Conservation (phyloP, 2,329 filamentous ascomycete genomes). For the Venturia aucupariae region DNA sequence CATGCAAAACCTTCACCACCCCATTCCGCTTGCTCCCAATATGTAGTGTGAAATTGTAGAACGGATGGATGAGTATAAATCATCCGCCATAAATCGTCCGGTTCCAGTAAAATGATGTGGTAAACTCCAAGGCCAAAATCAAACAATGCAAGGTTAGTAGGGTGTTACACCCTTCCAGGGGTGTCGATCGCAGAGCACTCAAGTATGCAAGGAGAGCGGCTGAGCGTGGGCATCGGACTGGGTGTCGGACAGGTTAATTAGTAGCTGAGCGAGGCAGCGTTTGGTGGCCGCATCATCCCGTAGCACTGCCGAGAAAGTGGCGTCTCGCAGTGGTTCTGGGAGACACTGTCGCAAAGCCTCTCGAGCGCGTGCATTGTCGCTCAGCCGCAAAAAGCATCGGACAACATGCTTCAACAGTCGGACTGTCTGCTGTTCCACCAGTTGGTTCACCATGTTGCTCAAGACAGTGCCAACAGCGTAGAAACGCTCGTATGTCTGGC, state of each 20-base stretch:
- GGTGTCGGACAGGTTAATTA: slow-evolving; percentile 93
- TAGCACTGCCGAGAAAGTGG: slow-evolving; percentile 92
- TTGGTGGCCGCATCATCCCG: slow-evolving; percentile 97
- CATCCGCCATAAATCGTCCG: not conserved
- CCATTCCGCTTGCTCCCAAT: not conserved
- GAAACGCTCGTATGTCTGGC: slow-evolving; percentile 96
- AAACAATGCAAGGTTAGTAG: not conserved
- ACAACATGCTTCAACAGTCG: slow-evolving; percentile 95
- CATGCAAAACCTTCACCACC: not conserved
- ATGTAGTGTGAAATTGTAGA: slow-evolving; percentile 2
- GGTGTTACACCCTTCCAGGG: not conserved
- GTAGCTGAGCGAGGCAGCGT: slow-evolving; percentile 88
- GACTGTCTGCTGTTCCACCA: slow-evolving; percentile 96
- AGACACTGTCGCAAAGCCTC: slow-evolving; percentile 94
- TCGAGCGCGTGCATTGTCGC: slow-evolving; percentile 89
- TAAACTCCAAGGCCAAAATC: not conserved
- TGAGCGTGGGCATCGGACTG: slow-evolving; percentile 45
- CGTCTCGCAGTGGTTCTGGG: slow-evolving; percentile 95
- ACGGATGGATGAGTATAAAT: slow-evolving; percentile 1
- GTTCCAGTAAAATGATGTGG: not conserved
- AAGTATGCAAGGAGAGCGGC: not conserved
- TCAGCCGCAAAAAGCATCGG: slow-evolving; percentile 90
- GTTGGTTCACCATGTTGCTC: slow-evolving; percentile 96
- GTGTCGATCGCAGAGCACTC: not conserved
- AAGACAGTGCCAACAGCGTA: slow-evolving; percentile 96